Conservation (phyloP, 2,329 filamentous ascomycete genomes). For the Hypoxylon sp. region DNA sequence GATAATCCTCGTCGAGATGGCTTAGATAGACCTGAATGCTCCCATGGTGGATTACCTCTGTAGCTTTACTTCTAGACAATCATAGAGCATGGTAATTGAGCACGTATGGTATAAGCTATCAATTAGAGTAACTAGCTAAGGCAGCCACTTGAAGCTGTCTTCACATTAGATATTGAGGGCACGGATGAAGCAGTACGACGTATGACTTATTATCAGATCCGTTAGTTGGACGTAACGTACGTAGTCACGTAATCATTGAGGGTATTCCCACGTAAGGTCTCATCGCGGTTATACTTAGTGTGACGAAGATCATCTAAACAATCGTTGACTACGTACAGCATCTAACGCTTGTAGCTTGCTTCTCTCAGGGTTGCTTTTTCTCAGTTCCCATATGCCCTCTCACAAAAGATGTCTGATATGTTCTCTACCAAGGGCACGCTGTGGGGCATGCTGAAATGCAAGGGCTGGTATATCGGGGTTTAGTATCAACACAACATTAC, state of each 20-base stretch:
- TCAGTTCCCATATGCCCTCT: constrained; percentile 25
- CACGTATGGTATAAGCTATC: neutral
- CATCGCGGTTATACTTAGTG: constrained; percentile 32
- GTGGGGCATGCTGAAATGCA: constrained; percentile 19
- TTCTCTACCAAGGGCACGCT: constrained; percentile 25
- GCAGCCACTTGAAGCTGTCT: neutral
- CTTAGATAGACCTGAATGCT: neutral
- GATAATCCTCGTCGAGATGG: neutral
- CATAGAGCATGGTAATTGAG: neutral
- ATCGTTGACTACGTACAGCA: constrained; percentile 39
- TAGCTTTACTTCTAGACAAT: neutral
- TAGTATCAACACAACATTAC: constrained; percentile 21
- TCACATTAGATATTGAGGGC: neutral
- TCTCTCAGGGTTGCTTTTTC: constrained; percentile 16
- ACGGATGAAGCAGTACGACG: neutral
- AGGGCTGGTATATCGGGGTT: constrained; percentile 18
- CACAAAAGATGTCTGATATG: constrained; percentile 15
- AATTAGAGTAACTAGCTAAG: neutral
- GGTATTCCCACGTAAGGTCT: constrained; percentile 19
- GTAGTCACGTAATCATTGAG: constrained; percentile 3
- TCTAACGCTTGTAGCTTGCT: constrained; percentile 26
- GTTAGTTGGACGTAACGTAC: neutral
- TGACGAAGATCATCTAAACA: constrained; percentile 17
- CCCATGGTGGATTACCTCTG: neutral
- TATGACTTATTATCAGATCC: neutral